Evolutionary conservation across 176 grass and related monocot species (phyloP), one percentile per base, ranked within the genome.

Genomic region (Carex littledalei): DNA sequence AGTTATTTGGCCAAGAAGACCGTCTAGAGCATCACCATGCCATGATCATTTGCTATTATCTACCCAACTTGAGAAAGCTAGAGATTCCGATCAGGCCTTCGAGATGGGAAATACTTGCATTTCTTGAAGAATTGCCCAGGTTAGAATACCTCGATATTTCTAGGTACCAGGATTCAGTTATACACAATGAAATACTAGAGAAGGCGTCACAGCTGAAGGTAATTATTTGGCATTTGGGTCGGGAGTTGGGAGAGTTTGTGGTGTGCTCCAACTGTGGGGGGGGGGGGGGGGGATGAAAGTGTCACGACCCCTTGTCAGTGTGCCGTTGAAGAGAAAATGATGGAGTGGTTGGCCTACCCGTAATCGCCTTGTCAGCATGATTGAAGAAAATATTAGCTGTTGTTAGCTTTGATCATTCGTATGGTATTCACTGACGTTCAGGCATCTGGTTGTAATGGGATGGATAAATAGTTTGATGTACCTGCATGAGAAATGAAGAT

Each of bases 111-210:
- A 64, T 63, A 20, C 34, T 43, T 12, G 11, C 59, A 63, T 47
- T 81, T 24, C 57, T 81, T 32, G 39, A 64, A 62, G 35, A 63
- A 47, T 81, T 81, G 35, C 58, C 45, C 6, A 18, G 39, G 55
- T 15, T 81, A 60, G 58, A 81, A 81, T 81, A 81, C 58, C 79
- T 81, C 63, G 57, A 81, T 32, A 64, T 81, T 43, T 81, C 57
- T 24, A 34, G 57, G 3, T 63, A 63, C 59, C 34, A 81, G 55
- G 17, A 81, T 14, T 81, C 57, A 41, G 79, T 63, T 57, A 81
- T 64, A 1, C 1, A 60, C n/a, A 63, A 81, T 5, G 79, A 81
- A 18, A 49, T 49, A 81, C 6, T 78, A 8, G 6, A 32, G 74
- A 78, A 78, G 24, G 74, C 50, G 17, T 78, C 50, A 1, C 13